Conservation (phyloP, 768 basidiomycete species). For the Suillus clintonianus region DNA sequence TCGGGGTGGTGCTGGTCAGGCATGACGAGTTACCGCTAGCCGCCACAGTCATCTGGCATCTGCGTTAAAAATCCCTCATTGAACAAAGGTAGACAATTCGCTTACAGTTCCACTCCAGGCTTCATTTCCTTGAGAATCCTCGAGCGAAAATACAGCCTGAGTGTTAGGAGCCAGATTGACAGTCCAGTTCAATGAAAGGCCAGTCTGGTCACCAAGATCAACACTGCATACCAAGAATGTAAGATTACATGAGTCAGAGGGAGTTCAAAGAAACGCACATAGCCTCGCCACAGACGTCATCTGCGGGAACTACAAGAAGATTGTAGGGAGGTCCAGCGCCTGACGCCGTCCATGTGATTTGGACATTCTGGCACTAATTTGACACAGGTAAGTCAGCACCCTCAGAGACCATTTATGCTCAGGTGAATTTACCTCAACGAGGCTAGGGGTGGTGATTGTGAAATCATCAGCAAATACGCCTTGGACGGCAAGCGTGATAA, state of each 20-base stretch:
- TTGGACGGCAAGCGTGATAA: conserved; percentile 55
- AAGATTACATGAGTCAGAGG: conserved; percentile 4
- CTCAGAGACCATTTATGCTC: background rate
- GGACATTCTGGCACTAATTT: conserved; percentile 52
- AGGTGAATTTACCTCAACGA: conserved; percentile 49
- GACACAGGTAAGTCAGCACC: background rate
- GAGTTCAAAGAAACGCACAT: conserved; percentile 46
- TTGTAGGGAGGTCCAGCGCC: conserved; percentile 49
- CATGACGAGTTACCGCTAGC: conserved; percentile 40
- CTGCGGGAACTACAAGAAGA: conserved; percentile 52
- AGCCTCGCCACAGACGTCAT: conserved; percentile 58
- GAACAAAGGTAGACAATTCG: conserved; percentile 10
- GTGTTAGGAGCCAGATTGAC: conserved; percentile 48
- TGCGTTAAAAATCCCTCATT: background rate
- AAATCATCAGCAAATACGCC: conserved; percentile 56
- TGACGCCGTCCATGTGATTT: conserved; percentile 53
- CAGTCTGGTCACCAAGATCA: conserved; percentile 59
- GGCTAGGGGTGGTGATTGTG: conserved; percentile 48
- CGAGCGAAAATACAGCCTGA: conserved; percentile 50
- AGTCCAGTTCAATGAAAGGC: conserved; percentile 41
- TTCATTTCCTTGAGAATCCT: conserved; percentile 55
- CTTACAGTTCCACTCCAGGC: conserved; percentile 68
- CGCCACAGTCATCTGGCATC: conserved; percentile 36
- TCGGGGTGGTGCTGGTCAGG: conserved; percentile 19
- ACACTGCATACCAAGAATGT: conserved; percentile 38